Evolutionary conservation across 1,139 yeast species (phyloP), one percentile per base, ranked within the genome.

Genomic region (Geotrichum candidum): DNA sequence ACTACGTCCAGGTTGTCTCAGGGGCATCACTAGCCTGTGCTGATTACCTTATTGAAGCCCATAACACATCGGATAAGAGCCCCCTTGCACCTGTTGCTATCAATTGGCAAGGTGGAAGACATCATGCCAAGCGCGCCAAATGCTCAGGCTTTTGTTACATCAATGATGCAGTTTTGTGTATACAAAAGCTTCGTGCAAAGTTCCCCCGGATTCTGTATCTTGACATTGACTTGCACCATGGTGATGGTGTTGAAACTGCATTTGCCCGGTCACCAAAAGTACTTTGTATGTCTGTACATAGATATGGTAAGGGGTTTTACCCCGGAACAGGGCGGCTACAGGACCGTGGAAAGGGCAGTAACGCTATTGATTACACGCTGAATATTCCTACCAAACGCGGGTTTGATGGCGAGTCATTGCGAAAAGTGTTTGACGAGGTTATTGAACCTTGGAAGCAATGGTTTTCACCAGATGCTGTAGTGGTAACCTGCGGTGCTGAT

Each of bases 71-170:
- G 23, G 29, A 29, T 22, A 52, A 38, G 7, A 27, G 4, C 11
- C 41, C 18, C 11, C 48, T 51, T 11, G 61, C 61, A 10, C 68
- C 73, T 4, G 75, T 85, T 1, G 86, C 81, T 0, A 77, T 88
- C 54, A 87, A 87, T 68, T 88, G 92, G 92, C 83, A 84, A 68
- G 96, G 95, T 1, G 96, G 96, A 0, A 73, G 95, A 58, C 95
- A 88, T 69, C 96, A 88, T 72, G 85, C 87, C 6, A 76, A 74
- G 51, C 81, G 81, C 66, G 69, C 79, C 0, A 75, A 70, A 52
- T 88, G 90, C 1, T 79, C 88, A 15, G 96, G 96, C 3, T 88
- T 86, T 68, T 88, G 96, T 70, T 88, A 88, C 68, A 75, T 86
- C 6, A 87, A 88, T 67, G 95, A 88, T 69, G 79, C 85, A 6